Conservation (phyloP, 345 rosid species). For the Isatis tinctoria region DNA sequence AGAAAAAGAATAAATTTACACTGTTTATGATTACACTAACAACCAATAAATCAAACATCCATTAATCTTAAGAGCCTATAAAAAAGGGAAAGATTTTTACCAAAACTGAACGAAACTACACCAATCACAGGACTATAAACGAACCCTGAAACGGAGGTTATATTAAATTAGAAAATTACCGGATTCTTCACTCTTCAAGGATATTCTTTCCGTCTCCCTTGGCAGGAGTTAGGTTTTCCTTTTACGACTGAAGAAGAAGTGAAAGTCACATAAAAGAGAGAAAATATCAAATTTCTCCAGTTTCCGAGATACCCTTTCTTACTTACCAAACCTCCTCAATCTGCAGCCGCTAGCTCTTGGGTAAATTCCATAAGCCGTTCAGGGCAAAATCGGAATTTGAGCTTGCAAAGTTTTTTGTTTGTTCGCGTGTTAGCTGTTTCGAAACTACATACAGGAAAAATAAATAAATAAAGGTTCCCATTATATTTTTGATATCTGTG, state of each 20-base stretch:
- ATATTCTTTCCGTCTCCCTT: background rate
- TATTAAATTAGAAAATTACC: background rate
- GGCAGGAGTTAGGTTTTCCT: background rate
- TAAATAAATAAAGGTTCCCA: background rate
- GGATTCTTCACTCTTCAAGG: conserved; percentile 10
- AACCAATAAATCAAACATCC: background rate
- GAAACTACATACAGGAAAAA: too few species aligned
- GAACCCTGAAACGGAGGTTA: background rate
- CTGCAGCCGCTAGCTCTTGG: conserved; percentile 1
- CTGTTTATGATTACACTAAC: background rate
- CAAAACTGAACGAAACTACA: background rate
- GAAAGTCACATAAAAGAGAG: background rate
- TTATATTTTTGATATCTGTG: background rate
- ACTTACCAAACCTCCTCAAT: background rate
- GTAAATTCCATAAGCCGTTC: conserved; percentile 1
- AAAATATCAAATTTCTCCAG: background rate
- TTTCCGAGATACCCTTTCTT: background rate
- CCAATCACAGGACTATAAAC: background rate
- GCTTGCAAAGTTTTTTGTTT: background rate
- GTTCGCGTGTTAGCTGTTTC: background rate
- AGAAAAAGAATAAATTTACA: background rate
- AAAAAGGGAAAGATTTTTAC: background rate
- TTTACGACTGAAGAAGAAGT: background rate
- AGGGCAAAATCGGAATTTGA: conserved; percentile 14
- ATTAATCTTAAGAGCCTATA: background rate